phyloP scores from a whole-genome alignment of 768 basidiomycete genomes.

The Kwoniella botswanensis region DNA sequence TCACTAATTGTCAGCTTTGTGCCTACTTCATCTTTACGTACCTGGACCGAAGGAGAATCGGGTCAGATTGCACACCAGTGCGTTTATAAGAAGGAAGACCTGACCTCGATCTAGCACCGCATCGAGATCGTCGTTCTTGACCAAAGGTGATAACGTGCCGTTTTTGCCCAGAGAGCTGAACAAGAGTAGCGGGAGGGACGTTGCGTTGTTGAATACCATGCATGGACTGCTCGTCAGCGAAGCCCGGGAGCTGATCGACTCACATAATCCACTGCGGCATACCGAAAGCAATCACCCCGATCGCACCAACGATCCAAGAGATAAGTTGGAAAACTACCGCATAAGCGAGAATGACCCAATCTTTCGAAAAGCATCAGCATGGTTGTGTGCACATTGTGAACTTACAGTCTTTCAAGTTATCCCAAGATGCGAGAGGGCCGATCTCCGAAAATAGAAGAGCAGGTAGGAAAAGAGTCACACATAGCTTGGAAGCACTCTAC shows the following conservation, averaged over 20 bases:
- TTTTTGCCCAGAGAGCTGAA: slow-evolving; percentile 49
- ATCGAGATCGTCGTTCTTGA: slow-evolving; percentile 32
- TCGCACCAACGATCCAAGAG: slow-evolving; percentile 43
- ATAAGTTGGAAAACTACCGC: slow-evolving; percentile 53
- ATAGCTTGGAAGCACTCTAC: slow-evolving; percentile 46
- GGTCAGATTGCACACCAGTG: slow-evolving; percentile 54
- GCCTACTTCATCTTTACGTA: slow-evolving; percentile 13
- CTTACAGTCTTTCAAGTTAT: slow-evolving; percentile 52
- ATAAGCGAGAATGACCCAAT: slow-evolving; percentile 53
- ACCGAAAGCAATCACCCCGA: slow-evolving; percentile 33
- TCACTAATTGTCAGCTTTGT: slow-evolving; percentile 22
- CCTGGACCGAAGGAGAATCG: slow-evolving; percentile 51
- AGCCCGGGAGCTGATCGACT: slow-evolving; percentile 7
- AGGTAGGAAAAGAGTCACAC: slow-evolving; percentile 53
- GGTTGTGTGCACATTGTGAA: not conserved
- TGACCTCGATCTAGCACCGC: slow-evolving; percentile 42
- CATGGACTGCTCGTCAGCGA: slow-evolving; percentile 38
- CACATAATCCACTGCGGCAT: slow-evolving; percentile 52
- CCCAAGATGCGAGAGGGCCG: slow-evolving; percentile 51
- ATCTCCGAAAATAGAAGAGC: slow-evolving; percentile 57
- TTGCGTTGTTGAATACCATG: slow-evolving; percentile 58
- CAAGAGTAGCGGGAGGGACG: slow-evolving; percentile 54
- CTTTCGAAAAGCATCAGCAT: slow-evolving; percentile 16
- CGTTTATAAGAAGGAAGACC: slow-evolving; percentile 57
- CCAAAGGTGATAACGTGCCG: slow-evolving; percentile 50